Evolutionary conservation across 2,329 filamentous ascomycete species (phyloP).

Genomic region (Clonostachys rhizophaga): DNA sequence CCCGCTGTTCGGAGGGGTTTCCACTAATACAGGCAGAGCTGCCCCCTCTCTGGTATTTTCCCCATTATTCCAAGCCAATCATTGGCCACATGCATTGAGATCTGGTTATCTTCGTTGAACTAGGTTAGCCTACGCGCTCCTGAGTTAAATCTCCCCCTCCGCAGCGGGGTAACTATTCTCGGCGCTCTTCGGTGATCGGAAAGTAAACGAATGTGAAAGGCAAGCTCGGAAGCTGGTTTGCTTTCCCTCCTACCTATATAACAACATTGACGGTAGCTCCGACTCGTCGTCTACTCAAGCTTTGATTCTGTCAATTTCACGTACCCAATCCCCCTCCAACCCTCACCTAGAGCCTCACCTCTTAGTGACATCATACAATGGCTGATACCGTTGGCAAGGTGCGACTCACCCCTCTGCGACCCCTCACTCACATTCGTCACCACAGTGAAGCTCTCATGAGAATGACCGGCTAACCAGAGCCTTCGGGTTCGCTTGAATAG

Average conservation of each 20-base stretch:
- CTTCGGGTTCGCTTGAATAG: slow-evolving; percentile 34
- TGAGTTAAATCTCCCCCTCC: neutral
- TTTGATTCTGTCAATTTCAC: slow-evolving; percentile 1
- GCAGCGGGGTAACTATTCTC: slow-evolving; percentile 4
- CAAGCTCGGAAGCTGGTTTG: too few species aligned
- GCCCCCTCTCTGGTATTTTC: too few species aligned
- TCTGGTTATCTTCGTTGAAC: neutral
- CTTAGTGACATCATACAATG: slow-evolving; percentile 23
- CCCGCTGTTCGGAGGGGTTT: too few species aligned
- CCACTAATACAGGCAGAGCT: too few species aligned
- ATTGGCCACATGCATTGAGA: too few species aligned
- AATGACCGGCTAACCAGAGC: neutral
- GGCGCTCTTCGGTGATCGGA: slow-evolving; percentile 5
- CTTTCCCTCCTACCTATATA: too few species aligned
- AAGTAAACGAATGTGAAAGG: neutral
- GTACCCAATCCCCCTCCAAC: neutral
- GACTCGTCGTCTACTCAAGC: slow-evolving; percentile 11
- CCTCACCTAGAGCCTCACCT: slow-evolving; percentile 4
- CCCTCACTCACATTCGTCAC: slow-evolving; percentile 9
- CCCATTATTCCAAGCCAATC: too few species aligned
- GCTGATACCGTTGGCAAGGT: slow-evolving; percentile 50
- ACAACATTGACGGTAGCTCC: too few species aligned
- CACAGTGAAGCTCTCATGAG: neutral
- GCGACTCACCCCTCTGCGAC: slow-evolving; percentile 10
- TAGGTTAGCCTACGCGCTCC: neutral